Base-by-base conservation (phyloP, 176 grass and related monocot genomes). In the Hyparrhenia diplandra region DNA sequence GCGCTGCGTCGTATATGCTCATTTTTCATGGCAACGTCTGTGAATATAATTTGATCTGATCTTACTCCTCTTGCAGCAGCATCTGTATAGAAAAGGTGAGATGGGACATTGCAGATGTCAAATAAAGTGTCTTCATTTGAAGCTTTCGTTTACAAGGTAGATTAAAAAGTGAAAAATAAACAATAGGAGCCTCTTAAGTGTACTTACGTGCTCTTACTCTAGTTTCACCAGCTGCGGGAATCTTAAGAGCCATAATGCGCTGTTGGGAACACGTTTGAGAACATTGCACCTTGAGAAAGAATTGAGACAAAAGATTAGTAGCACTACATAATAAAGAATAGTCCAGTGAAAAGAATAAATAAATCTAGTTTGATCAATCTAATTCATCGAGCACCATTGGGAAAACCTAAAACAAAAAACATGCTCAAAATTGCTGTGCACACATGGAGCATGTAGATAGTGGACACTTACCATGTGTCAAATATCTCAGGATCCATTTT, bases 401-500 rank as follows among this genome's bases (percentile, higher is more conserved):
- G 30, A n/a, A 25, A 81, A 52, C 58, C 69, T 54, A 30, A 69
- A 51, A 78, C 11, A 23, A 1, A 71, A 55, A 21, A 20, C 21
- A 30, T 6, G 40, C 80, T 41, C 18, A 60, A 65, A 80, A 28
- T 51, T 85, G 71, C 4, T 69, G 12, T 34, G 61, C 58, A 52
- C 25, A 13, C 18, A 27, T 43, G 14, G 17, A 58, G 60, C 5
- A 60, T 71, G 10, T 7, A 60, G n/a, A 64, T 18, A 86, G 24
- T 55, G 18, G 20, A 40, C 4, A 64, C 34, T 82, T 90, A 97
- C 93, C 93, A 97, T 84, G 85, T 89, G 45, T 93, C 91, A 82
- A 92, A 93, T 89, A 97, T 88, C 78, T 92, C 93, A 78, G 93
- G 93, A 74, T 97, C 93, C 93, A 97, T 97, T 83, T 97, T 97